Base-by-base conservation (phyloP, 2,329 filamentous ascomycete species). In the Cladosporium oxysporum region DNA sequence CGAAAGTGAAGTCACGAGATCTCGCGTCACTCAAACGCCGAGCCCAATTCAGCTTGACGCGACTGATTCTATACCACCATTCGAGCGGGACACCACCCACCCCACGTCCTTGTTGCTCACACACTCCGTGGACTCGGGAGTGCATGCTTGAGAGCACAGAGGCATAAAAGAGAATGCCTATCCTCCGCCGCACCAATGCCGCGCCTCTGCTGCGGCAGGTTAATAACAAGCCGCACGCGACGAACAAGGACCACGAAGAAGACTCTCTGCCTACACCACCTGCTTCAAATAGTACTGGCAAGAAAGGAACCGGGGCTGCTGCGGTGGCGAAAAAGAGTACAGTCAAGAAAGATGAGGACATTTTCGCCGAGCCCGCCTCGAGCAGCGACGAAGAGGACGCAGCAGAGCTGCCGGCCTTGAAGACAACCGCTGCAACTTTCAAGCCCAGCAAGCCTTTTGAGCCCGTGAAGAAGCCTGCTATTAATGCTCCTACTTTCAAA, bases 141-240 rank as follows among this genome's bases (percentile, higher is more conserved):
- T 58, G 3, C 55, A 58, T 58, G n/a, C n/a, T 37, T 55, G 28
- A 33, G 12, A 55, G 41, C 18, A 55, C 7, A 18, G 28, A 11
- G 21, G 31, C 33, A 23, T 16, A 23, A 37, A 41, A 5, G 10
- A 55, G 1, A 21, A 63, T 63, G 61, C 50, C 50, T 18, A 33
- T 23, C 8, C 61, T 63, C 61, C 23, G 50, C 33, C 44, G 47
- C 44, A 47, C 41, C 35, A 53, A 53, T 23, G 49, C 61, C n/a
- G 8, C 29, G 5, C 61, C 61, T n/a, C 70, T 81, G 8, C 71
- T 81, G 8, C 66, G 64, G 10, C 72, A 14, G 6, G 78, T 80
- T 5, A 58, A 66, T 1, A 73, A 74, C 35, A 75, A 75, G 64
- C 69, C 69, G 31, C 77, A 81, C 70, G 79, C 79, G 21, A 74